Evolutionary conservation across 768 basidiomycete species (phyloP).

Genomic region (Boletus eberwhitei): DNA sequence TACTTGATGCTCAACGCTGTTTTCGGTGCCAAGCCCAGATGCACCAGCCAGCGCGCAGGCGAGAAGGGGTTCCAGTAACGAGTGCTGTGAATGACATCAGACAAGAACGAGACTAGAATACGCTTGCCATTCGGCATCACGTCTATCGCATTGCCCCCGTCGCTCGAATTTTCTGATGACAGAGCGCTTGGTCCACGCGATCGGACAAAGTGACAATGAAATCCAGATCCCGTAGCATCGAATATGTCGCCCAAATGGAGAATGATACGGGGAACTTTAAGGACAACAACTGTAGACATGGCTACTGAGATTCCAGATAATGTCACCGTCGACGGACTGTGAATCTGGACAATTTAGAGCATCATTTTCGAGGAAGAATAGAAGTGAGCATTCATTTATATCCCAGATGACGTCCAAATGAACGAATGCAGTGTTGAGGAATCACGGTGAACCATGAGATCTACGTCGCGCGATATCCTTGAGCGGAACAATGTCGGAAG

Average conservation of each 20-base stretch:
- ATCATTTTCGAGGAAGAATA: neutral
- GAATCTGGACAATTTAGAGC: neutral
- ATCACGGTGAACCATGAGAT: neutral
- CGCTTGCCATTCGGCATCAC: neutral
- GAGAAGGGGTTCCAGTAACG: neutral
- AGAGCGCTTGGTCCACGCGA: neutral
- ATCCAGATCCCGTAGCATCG: neutral
- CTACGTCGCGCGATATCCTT: neutral
- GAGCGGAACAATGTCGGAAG: neutral
- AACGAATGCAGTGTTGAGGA: neutral
- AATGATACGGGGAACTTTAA: neutral
- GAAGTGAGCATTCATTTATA: neutral
- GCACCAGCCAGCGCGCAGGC: neutral
- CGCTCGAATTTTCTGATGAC: neutral
- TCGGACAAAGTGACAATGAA: neutral
- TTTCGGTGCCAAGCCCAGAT: neutral
- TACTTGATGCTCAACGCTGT: neutral
- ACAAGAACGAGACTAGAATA: neutral
- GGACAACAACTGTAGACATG: neutral
- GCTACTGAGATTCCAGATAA: neutral
- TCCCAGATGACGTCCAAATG: neutral
- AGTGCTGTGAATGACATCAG: no score
- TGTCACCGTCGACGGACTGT: neutral
- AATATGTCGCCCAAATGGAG: slow-evolving; percentile 3
- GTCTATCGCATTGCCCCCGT: neutral